Evolutionary conservation across 2,329 filamentous ascomycete species (phyloP).

Genomic region (Ceratocystis papillata): DNA sequence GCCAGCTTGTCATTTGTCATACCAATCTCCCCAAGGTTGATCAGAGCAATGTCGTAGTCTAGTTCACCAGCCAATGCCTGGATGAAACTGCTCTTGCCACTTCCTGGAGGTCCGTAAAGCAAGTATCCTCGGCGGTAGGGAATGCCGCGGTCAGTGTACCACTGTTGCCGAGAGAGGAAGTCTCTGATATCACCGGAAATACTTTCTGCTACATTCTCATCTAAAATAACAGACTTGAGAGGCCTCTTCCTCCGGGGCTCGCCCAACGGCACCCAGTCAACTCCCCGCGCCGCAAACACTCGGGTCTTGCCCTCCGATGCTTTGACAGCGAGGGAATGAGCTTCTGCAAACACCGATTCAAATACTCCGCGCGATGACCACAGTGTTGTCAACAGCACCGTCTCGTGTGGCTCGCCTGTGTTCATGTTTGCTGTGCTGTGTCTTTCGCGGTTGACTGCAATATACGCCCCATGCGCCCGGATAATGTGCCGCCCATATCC

Average conservation of each 20-base stretch:
- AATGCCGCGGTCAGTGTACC: slow-evolving; percentile 92
- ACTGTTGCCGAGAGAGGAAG: slow-evolving; percentile 66
- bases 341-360: slow-evolving; percentile 78
- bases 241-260: slow-evolving; percentile 78
- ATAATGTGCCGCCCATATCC: slow-evolving; percentile 84
- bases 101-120: slow-evolving; percentile 79
- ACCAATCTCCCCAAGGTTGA: slow-evolving; percentile 81
- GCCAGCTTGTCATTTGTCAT: slow-evolving; percentile 84
- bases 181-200: slow-evolving; percentile 73
- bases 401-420: slow-evolving; percentile 87
- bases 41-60: slow-evolving; percentile 83
- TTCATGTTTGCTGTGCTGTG: slow-evolving; percentile 70
- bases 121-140: slow-evolving; percentile 85
- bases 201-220: slow-evolving; percentile 69
- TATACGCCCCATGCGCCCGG: slow-evolving; percentile 75
- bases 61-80: slow-evolving; percentile 87
- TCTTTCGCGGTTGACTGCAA: slow-evolving; percentile 76
- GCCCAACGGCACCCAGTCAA: slow-evolving; percentile 77
- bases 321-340: slow-evolving; percentile 65
- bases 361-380: slow-evolving; percentile 85
- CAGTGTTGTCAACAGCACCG: slow-evolving; percentile 79
- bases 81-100: slow-evolving; percentile 92
- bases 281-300: slow-evolving; percentile 75
- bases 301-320: slow-evolving; percentile 85
- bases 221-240: slow-evolving; percentile 75